Evolutionary conservation across 1,284 basidiomycete species (phyloP).

Genomic region (Coniophora puteana): DNA sequence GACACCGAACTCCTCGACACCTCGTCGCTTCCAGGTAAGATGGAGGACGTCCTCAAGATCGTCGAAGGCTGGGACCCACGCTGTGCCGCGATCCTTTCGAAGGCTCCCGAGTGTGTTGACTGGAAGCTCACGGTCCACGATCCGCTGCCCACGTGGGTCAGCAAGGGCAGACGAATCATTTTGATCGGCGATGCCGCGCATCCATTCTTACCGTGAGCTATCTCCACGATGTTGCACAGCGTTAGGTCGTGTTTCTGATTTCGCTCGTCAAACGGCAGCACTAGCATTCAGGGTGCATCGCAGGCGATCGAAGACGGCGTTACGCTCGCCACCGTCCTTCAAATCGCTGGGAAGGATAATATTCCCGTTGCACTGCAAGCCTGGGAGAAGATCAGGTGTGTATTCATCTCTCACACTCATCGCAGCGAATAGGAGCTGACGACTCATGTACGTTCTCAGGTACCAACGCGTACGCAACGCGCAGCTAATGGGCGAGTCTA

Average conservation of each 20-base stretch:
- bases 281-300: conserved; percentile 25
- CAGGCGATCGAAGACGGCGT: conserved; percentile 29
- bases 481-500: conserved; percentile 25
- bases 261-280: conserved; percentile 15
- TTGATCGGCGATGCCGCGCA: conserved; percentile 30
- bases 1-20: conserved; percentile 20
- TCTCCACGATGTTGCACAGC: background rate
- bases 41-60: conserved; percentile 23
- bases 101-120: conserved; percentile 23
- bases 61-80: conserved; percentile 27
- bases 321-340: conserved; percentile 19
- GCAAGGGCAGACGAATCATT: conserved; percentile 18
- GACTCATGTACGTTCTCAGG: conserved; percentile 9
- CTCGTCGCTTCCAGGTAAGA: conserved; percentile 21
- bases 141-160: conserved; percentile 28
- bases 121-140: conserved; percentile 30
- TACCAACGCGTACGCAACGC: conserved; percentile 24
- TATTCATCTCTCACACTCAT: background rate
- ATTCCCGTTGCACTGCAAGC: conserved; percentile 16
- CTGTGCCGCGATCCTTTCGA: conserved; percentile 23
- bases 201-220: conserved; percentile 25
- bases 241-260: background rate
- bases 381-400: conserved; percentile 25
- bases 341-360: conserved; percentile 19
- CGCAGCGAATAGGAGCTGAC: background rate